Conservation (phyloP, 2,329 filamentous ascomycete genomes). For the Ascochyta koolunga region DNA sequence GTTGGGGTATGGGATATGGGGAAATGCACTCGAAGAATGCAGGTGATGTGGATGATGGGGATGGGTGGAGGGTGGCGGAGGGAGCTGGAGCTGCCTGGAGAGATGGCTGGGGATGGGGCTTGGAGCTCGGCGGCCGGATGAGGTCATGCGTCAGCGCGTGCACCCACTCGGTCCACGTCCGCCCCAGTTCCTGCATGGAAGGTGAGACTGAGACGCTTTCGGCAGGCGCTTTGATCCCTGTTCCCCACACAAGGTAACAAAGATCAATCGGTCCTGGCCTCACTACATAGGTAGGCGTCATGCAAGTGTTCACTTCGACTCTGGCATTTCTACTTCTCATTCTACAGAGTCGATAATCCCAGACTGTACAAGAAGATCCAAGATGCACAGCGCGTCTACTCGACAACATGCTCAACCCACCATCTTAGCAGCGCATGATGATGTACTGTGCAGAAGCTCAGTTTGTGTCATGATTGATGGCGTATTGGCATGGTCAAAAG, state of each 20-base stretch:
- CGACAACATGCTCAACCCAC: neutral
- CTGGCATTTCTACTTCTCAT: too few relatives aligned
- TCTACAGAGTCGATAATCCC: too few relatives aligned
- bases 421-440: neutral
- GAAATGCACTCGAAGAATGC: conserved; percentile 20
- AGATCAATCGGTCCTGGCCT: too few relatives aligned
- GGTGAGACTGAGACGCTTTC: conserved; percentile 10
- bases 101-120: neutral
- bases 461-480: neutral
- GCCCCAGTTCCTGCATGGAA: conserved; percentile 12
- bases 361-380: too few relatives aligned
- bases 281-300: too few relatives aligned
- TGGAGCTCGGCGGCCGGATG: too few relatives aligned
- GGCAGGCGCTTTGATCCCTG: conserved; percentile 10
- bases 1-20: conserved; percentile 13
- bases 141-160: conserved; percentile 3
- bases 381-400: neutral
- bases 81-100: conserved; percentile 15
- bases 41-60: conserved; percentile 16
- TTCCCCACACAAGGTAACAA: conserved; percentile 12
- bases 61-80: conserved; percentile 22
- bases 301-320: too few relatives aligned
- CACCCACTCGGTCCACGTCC: neutral
- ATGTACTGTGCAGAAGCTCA: neutral
- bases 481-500: neutral